Conservation (phyloP, 805 yeast genomes). For the Sugiyamaella mastotermitis region DNA sequence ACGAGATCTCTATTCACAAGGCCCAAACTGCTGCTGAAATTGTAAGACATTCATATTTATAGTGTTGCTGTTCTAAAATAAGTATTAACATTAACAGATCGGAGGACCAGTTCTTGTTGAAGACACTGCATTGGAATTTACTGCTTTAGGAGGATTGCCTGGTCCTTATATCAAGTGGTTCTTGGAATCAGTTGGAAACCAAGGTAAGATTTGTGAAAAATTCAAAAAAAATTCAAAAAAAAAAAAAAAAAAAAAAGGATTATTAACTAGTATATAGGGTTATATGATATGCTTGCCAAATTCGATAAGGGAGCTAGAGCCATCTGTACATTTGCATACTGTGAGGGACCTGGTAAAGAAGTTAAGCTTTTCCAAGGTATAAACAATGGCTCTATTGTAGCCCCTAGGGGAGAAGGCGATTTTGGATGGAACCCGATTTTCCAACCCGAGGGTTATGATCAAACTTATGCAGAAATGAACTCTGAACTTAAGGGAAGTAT, state of each 20-base stretch:
- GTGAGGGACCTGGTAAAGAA: conserved; percentile 70
- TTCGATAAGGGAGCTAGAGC: conserved; percentile 86
- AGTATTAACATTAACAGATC: conserved; percentile 32
- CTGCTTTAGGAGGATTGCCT: conserved; percentile 77
- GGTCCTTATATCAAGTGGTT: conserved; percentile 90
- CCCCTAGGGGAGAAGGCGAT: conserved; percentile 65
- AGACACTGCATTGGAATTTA: conserved; percentile 85
- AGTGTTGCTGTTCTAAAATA: neutral
- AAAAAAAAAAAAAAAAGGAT: too few relatives aligned
- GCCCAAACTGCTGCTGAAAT: conserved; percentile 64
- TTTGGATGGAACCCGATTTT: conserved; percentile 97
- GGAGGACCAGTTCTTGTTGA: conserved; percentile 88
- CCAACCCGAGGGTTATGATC: conserved; percentile 66
- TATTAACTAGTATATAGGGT: conserved; percentile 39
- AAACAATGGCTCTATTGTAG: conserved; percentile 75
- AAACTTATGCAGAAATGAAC: conserved; percentile 88
- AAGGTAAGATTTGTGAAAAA: conserved; percentile 19
- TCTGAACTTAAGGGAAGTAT: conserved; percentile 69
- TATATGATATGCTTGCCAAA: conserved; percentile 70
- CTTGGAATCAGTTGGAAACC: conserved; percentile 64
- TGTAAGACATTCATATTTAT: too few relatives aligned
- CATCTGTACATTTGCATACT: conserved; percentile 86
- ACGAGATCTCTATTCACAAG: conserved; percentile 75
- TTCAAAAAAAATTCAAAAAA: too few relatives aligned
- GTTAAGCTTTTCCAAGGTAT: conserved; percentile 80